Evolutionary conservation across 208 protist species (phyloP).

Genomic region (Tetramitus jugosus): DNA sequence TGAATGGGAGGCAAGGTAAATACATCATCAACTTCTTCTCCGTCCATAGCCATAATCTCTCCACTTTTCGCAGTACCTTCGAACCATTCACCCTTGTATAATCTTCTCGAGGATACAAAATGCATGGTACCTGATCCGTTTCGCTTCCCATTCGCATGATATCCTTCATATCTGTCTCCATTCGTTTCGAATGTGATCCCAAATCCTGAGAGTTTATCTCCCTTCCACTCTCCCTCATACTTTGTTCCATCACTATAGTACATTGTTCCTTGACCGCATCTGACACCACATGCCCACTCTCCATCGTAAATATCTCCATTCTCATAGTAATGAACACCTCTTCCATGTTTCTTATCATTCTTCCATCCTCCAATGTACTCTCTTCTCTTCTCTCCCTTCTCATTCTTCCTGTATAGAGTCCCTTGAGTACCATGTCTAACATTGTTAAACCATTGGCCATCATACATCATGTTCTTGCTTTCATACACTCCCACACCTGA

Average conservation of each 20-base stretch:
- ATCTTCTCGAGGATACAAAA: not conserved
- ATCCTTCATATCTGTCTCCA: constrained; percentile 12
- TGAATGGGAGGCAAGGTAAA: no score
- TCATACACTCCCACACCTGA: constrained; percentile 42
- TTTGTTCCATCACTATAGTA: constrained; percentile 6
- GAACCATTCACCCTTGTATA: constrained; percentile 12
- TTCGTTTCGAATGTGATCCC: constrained; percentile 4
- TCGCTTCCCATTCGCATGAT: not conserved
- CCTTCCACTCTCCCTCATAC: constrained; percentile 56
- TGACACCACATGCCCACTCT: constrained; percentile 7
- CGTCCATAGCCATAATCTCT: not conserved
- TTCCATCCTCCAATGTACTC: not conserved
- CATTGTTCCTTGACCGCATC: constrained; percentile 12
- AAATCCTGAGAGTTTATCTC: constrained; percentile 54
- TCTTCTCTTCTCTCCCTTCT: not conserved
- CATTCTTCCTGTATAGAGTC: not conserved
- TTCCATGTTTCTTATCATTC: constrained; percentile 15
- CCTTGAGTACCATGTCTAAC: constrained; percentile 50
- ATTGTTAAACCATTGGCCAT: constrained; percentile 60
- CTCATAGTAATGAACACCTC: not conserved
- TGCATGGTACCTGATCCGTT: not conserved
- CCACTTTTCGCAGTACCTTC: constrained; percentile 5
- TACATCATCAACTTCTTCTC: no score
- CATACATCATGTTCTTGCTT: constrained; percentile 4
- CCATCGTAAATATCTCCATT: constrained; percentile 29